Evolutionary conservation across 2,329 filamentous ascomycete species (phyloP), one percentile per base, ranked within the genome.

Genomic region (Sclerotinia trifoliorum): DNA sequence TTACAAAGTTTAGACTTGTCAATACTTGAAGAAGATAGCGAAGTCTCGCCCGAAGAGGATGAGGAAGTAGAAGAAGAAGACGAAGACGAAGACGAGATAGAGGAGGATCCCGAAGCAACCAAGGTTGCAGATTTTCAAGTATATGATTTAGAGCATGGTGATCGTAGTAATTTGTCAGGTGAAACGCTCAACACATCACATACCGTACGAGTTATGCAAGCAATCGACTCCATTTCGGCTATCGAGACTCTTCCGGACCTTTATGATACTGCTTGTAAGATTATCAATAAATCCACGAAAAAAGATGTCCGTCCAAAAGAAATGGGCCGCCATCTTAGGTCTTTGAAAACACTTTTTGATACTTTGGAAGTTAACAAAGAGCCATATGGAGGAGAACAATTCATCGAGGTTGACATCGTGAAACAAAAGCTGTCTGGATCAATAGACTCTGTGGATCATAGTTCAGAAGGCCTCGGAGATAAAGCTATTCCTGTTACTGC

Each of bases 201-300:
- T 29, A 74, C 73, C 26, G 61, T 64, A 17, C 60, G 60, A 17
- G 75, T 78, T 57, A 66, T 77, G 24, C 71, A 71, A 6, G 74
- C 76, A 6, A 67, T 80, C 8, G 78, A 82, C 5, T 71, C 78
- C 24, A 35, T 24, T 10, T 73, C 78, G 52, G 78, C 81, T 73
- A 71, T 79, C 5, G 79, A 82, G 61, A 73, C 74, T 15, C 75
- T 83, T 8, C 78, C 78, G 26, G 77, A 79, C 35, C 74, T 82
- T 5, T 77, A 79, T 29, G 68, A 74, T 51, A 72, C 74, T 5
- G 75, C 80, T 10, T 70, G 71, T 15, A 71, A 73, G n/a, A 72
- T 82, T 2, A 69, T 83, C 29, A 74, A 79, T 17, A 74, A 80
- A 5, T 74, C 82, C 11, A 73, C 78, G 7, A 77, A 78, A 10